Conservation (phyloP, 345 rosid genomes). For the Citrus hindsii region DNA sequence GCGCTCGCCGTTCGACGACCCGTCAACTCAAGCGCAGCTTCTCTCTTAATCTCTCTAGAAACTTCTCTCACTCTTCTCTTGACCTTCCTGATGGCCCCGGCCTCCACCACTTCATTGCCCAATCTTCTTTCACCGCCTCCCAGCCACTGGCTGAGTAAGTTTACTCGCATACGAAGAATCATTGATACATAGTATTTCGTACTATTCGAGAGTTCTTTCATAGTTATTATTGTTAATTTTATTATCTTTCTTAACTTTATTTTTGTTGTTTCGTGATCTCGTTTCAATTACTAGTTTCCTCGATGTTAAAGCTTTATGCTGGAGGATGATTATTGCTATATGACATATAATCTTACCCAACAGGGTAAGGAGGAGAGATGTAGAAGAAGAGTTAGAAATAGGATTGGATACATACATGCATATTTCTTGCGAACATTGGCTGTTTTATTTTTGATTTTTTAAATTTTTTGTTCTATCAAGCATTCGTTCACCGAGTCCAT, state of each 20-base stretch:
- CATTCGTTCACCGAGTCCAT: neutral
- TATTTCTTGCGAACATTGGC: neutral
- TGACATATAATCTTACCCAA: neutral
- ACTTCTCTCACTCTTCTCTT: slow-evolving; percentile 44
- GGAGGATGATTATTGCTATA: neutral
- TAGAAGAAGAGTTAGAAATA: too few relatives aligned
- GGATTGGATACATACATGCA: neutral
- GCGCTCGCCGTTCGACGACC: slow-evolving; percentile 12
- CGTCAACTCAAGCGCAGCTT: slow-evolving; percentile 22
- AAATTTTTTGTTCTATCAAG: too few relatives aligned
- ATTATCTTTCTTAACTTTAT: neutral
- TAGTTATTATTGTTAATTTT: neutral
- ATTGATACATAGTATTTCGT: neutral
- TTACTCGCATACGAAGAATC: neutral
- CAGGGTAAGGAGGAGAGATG: too few relatives aligned
- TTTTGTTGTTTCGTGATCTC: neutral
- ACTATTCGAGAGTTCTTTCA: neutral
- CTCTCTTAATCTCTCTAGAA: slow-evolving; percentile 37
- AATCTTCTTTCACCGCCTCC: slow-evolving; percentile 44
- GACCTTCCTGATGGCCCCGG: slow-evolving; percentile 35
- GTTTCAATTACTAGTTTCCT: neutral
- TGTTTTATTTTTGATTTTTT: too few relatives aligned
- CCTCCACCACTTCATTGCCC: slow-evolving; percentile 59
- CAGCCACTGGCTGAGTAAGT: slow-evolving; percentile 60
- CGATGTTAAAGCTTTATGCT: neutral